Base-by-base conservation (phyloP, 495 filamentous ascomycete genomes). In the Xylaria acuta region DNA sequence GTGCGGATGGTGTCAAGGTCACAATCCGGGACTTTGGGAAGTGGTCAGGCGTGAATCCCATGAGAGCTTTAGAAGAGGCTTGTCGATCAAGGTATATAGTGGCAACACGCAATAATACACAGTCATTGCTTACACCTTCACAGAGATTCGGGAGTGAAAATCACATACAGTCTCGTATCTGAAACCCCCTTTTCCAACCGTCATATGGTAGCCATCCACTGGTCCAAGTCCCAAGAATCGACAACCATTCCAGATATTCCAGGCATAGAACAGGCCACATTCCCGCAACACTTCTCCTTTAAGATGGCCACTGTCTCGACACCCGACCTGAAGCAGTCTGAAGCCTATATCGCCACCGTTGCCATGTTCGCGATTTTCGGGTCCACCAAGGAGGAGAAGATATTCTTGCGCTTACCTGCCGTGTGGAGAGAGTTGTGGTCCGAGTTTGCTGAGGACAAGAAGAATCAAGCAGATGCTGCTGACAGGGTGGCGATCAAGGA, bases 391-490 rank as follows among this genome's bases (percentile, higher is more conserved):
- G 96, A 97, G 75, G 94, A 97, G 72, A 97, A 96, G 76, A 87
- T 91, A 11, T 92, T 92, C 74, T 75, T 97, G 68, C 88, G 93
- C 27, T 82, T 99, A 27, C 94, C 94, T 25, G 80, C 89, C 0
- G 84, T 88, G 5, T 98, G 94, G 92, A 89, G 94, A 76, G 93
- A 95, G 60, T 82, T 98, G 16, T 98, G 93, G 91, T 85, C 87
- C 1, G 94, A 98, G 75, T 86, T 97, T 68, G 86, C 90, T 1
- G 88, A 87, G 43, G 78, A 86, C 41, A 93, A 89, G 76, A 93
- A 93, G 80, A 84, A 85, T 43, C 89, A 91, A 74, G 83, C 86
- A 18, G 90, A 95, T 77, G 87, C 88, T 38, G 76, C 80, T 18
- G 95, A 98, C 76, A 90, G 93, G 58, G 75, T 83, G 25, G 82